Evolutionary conservation across 2,329 filamentous ascomycete species (phyloP), one percentile per base, ranked within the genome.

Genomic region (Akanthomyces uredinophilus): DNA sequence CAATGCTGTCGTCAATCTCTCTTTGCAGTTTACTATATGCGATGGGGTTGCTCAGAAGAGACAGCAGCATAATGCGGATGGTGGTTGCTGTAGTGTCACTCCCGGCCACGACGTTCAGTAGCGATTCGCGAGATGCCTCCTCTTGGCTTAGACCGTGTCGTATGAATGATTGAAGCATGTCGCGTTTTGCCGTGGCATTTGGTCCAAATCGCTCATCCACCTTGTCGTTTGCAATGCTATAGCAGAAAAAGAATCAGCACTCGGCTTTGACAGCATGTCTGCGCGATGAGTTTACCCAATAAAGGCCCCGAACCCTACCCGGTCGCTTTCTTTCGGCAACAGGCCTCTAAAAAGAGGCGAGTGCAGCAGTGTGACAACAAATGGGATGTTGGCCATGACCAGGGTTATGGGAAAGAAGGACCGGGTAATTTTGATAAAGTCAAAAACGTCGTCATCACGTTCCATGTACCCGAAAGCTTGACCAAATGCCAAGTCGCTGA

Each of bases 401-500:
- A 79, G 74, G 64, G 79, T 76, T 43, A 77, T 72, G 0, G 79
- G 78, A 22, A 82, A 71, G 62, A 75, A 75, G 39, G 73, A 69
- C 44, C 74, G 70, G 0, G 78, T 76, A 44, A 78, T 80, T 54
- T 74, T 70, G 56, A 83, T 77, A 66, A 81, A 83, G 56, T 75
- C 76, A 65, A 78, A 79, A 0, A 79, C 73, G 63, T 84, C 81
- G 4, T 72, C 68, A 65, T 84, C 79, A 5, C 73, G 66, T n/a
- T 75, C 74, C 0, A 84, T 66, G 64, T 79, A 80, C 14, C 81
- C 81, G 64, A 84, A 82, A 0, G 76, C 68, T 55, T 79, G 67
- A 13, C 83, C 83, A 50, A 85, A 80, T 0, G 79, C 80, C 5
- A 86, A 68, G 49, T 78, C 77, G 39, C 77, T 81, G 65, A 87